Percentiles rank a stretch among this genome's conserved stretches.
These are phyloP conservation scores for Jacaranda mimosifolia DNA, from an alignment of 257 asterid genomes.

Conservation along the genomic window DNA sequence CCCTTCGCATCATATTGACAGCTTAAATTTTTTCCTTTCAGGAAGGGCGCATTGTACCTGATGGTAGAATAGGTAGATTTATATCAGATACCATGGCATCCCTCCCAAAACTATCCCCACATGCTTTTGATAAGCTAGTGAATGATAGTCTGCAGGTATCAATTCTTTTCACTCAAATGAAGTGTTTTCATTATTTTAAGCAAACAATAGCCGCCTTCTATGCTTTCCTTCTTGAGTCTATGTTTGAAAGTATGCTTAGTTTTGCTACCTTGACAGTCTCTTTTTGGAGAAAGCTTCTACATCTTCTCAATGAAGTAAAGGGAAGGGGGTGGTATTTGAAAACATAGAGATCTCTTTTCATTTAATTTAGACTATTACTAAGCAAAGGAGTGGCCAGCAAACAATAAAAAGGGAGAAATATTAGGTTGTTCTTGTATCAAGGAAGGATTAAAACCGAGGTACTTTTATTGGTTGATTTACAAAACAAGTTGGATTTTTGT, in stretches of 20 bases:
- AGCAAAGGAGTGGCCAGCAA: neutral
- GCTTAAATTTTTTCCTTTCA: slow-evolving; percentile 30
- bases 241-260: neutral
- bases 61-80: slow-evolving; percentile 58
- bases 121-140: slow-evolving; percentile 62
- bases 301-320: too few species aligned
- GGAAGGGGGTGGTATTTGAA: too few species aligned
- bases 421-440: neutral
- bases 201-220: neutral
- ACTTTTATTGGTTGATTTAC: neutral
- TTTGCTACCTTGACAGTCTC: too few species aligned
- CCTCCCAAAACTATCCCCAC: slow-evolving; percentile 59
- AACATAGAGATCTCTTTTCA: neutral
- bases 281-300: neutral
- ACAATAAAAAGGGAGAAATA: too few species aligned
- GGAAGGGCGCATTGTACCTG: slow-evolving; percentile 63
- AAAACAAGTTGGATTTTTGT: neutral
- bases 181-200: neutral
- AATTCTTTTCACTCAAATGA: neutral
- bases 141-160: slow-evolving; percentile 69
- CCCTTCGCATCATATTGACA: neutral
- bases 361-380: neutral
- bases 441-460: neutral
- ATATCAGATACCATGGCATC: slow-evolving; percentile 61
- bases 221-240: neutral